Evolutionary conservation across 345 rosid species (phyloP), one percentile per base, ranked within the genome.

Genomic region (Brassica incana): DNA sequence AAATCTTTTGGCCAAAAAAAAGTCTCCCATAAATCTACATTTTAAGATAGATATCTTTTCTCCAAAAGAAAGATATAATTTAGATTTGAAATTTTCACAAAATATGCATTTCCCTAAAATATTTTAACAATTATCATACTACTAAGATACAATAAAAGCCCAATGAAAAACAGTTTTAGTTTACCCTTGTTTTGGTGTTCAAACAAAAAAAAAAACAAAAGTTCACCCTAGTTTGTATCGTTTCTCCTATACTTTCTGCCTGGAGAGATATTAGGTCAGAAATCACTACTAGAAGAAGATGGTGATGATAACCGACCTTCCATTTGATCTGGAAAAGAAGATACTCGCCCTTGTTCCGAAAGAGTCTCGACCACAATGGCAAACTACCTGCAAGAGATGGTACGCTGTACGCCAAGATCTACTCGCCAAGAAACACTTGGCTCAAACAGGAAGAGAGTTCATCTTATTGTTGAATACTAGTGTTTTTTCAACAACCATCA

Each of bases 361-460:
- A 32, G 8, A 3, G 5, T 65, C 8, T 65, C 35, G n/a, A 16
- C 3, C 27, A 36, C 23, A 65, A 35, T 36, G 15, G 35, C 25
- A 9, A 65, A 36, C 27, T 65, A 5, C 43, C 14, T 64, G 67
- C 15, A 32, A 32, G 8, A 4, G 23, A 32, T 64, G 67, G 67
- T 30, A 64, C 43, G 15, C 11, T 8, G 8, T 32, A 64, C 67
- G 35, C 67, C 36, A 32, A 64, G 67, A 32, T 64, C 40, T 64
- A n/a, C 67, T 64, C 23, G 23, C 36, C 40, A 18, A 64, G 43
- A 64, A 32, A 32, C 38, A 64, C 67, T 64, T 64, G 67, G 67
- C 67, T 32, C 38, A n/a, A 64, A 40, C 20, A 64, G 67, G 40
- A 64, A 32, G 40, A 30, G 67, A 64, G 67, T n/a, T 64, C 5